Evolutionary conservation across 2,329 filamentous ascomycete species (phyloP).

Genomic region (Cladosporium sp.): DNA sequence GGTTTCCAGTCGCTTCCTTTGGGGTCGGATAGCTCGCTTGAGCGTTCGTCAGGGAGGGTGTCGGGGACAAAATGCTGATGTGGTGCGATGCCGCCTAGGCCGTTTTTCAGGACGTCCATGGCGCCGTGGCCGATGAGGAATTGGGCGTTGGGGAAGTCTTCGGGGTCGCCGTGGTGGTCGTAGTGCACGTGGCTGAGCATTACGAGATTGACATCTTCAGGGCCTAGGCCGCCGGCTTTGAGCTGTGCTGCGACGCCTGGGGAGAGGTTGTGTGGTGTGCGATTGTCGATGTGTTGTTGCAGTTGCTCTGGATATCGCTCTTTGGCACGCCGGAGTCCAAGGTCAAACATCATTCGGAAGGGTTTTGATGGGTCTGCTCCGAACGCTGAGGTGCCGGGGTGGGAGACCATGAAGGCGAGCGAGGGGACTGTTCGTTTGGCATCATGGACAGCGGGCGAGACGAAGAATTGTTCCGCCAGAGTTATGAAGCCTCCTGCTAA

Average conservation of each 20-base stretch:
- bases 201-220: conserved; percentile 37
- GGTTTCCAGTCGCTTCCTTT: conserved; percentile 36
- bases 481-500: conserved; percentile 31
- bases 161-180: conserved; percentile 55
- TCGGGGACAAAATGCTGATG: conserved; percentile 43
- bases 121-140: conserved; percentile 52
- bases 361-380: conserved; percentile 19
- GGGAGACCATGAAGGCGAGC: conserved; percentile 50
- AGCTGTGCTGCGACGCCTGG: conserved; percentile 44
- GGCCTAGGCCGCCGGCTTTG: conserved; percentile 32
- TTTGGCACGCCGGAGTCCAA: conserved; percentile 47
- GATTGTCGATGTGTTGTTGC: conserved; percentile 42
- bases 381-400: conserved; percentile 32
- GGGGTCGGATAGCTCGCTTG: conserved; percentile 40
- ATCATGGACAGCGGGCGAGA: conserved; percentile 35
- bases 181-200: conserved; percentile 53
- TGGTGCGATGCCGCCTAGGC: conserved; percentile 25
- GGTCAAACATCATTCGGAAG: conserved; percentile 48
- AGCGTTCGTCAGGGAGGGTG: conserved; percentile 39
- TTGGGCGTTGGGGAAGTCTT: conserved; percentile 45
- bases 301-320: conserved; percentile 41
- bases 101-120: conserved; percentile 36
- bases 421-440: conserved; percentile 49
- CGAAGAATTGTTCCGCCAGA: conserved; percentile 26
- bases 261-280: conserved; percentile 42